A percentile compares a stretch with the other conserved stretches of the same genome.
Evolutionary conservation across 805 yeast genomes (phyloP).

Genomic region (Ogataea paraovalis): DNA sequence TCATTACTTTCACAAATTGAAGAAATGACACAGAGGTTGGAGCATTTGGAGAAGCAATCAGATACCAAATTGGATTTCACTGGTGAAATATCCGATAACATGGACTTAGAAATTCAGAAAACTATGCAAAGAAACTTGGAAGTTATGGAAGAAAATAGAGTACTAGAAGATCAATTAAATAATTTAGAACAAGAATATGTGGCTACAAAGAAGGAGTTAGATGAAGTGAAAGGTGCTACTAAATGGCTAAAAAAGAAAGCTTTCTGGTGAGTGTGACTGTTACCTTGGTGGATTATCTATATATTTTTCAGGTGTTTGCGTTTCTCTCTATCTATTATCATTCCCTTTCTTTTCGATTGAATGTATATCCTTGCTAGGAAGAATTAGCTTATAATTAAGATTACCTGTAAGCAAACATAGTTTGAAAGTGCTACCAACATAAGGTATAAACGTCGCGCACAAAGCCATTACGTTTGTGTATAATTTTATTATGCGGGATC

Average conservation of each 20-base stretch:
- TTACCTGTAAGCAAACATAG: too few relatives aligned
- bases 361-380: too few relatives aligned
- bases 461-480: background rate
- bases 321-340: background rate
- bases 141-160: slow-evolving; percentile 61
- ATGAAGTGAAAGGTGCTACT: slow-evolving; percentile 30
- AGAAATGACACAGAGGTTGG: slow-evolving; percentile 41
- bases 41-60: slow-evolving; percentile 30
- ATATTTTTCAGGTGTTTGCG: background rate
- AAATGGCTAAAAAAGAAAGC: slow-evolving; percentile 34
- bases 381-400: too few relatives aligned
- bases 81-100: slow-evolving; percentile 28
- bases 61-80: slow-evolving; percentile 24
- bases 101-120: slow-evolving; percentile 49
- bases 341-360: too few relatives aligned
- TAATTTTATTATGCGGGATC: background rate
- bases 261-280: slow-evolving; percentile 23
- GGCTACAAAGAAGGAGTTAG: slow-evolving; percentile 31
- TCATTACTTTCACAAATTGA: slow-evolving; percentile 49
- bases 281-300: background rate
- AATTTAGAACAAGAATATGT: slow-evolving; percentile 34
- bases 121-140: slow-evolving; percentile 60
- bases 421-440: too few relatives aligned
- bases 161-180: slow-evolving; percentile 50
- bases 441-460: slow-evolving; percentile 1